These are phyloP conservation scores for Fusarium foetens DNA, from an alignment of 2,329 filamentous ascomycete genomes.

Conservation along the genomic window DNA sequence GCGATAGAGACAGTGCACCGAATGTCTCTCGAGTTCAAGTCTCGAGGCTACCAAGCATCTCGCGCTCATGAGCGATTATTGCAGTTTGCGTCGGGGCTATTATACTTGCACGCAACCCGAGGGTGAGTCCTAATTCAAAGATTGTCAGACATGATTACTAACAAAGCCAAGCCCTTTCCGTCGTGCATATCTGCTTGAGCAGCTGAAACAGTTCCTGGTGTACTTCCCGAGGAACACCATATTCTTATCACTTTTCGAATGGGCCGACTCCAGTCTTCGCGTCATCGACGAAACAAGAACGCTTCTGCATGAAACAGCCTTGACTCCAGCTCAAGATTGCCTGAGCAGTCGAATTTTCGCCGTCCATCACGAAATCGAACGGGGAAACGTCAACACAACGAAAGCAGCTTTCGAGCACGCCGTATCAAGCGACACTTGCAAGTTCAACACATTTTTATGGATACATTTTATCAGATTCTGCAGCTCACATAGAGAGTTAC, in stretches of 20 bases:
- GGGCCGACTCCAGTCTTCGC: constrained; percentile 76
- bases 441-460: constrained; percentile 59
- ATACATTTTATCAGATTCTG: constrained; percentile 61
- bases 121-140: constrained; percentile 53
- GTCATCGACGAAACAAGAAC: constrained; percentile 81
- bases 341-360: constrained; percentile 60
- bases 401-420: constrained; percentile 64
- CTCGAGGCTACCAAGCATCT: constrained; percentile 48
- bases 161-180: constrained; percentile 67
- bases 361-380: constrained; percentile 60
- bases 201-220: constrained; percentile 68
- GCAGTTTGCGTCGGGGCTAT: constrained; percentile 72
- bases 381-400: constrained; percentile 61
- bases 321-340: constrained; percentile 53
- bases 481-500: constrained; percentile 50
- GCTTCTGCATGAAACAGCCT: constrained; percentile 65
- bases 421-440: constrained; percentile 53
- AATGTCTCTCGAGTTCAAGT: constrained; percentile 56
- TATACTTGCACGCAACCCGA: constrained; percentile 72
- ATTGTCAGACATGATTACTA: constrained; percentile 17
- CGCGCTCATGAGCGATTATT: constrained; percentile 70
- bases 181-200: constrained; percentile 70
- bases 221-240: constrained; percentile 80
- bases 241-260: constrained; percentile 77
- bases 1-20: constrained; percentile 55